Evolutionary conservation across 768 basidiomycete genomes (phyloP), one percentile per base, ranked within the genome.

Genomic region (Daedaleopsis nitida): DNA sequence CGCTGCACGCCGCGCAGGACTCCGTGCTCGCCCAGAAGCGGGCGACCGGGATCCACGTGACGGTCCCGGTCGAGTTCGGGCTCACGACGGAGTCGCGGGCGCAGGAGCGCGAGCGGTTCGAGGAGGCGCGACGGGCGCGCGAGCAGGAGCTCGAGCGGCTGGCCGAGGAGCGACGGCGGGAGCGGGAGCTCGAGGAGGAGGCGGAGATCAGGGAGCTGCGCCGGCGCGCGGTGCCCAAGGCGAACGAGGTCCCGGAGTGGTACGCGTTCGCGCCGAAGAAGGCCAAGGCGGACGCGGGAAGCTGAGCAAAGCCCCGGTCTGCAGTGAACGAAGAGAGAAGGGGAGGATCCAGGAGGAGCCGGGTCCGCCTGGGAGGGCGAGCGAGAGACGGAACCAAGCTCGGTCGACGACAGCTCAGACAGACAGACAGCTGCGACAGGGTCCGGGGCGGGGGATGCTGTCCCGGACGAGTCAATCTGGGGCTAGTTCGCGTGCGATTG

Each of bases 221-320:
- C 70, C 83, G 79, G 77, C 80, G 77, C 65, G 81, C 87, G 17
- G 75, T 92, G 49, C 86, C 87, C 23, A 84, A 78, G 72, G 90
- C 90, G 49, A 80, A 91, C 70, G 83, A 83, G 66, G 80, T 92
- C 24, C 90, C 90, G 12, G 86, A 85, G 64, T 92, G 90, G 90
- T 92, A 92, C 67, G 85, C 82, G 65, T 81, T 81, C 45, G 84
- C 82, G 70, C 88, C 88, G 66, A 89, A 81, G 81, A 83, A 77
- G 70, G 74, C 73, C 37, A 63, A 74, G 55, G 47, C 17, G 39
- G 39, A 42, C 10, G 39, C 39, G 11, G 39, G 39, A 13, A 5
- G 39, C 27, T 32, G 27, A 32, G 27, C 27, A 32, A 3, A 7
- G 4, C 27, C 27, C 7, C 27, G 27, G 27, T 32, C 7, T 32